A percentile compares a stretch with the other conserved stretches of the same genome.
Conservation (phyloP, 768 basidiomycete genomes). For the Panaeolus cyanescens region DNA sequence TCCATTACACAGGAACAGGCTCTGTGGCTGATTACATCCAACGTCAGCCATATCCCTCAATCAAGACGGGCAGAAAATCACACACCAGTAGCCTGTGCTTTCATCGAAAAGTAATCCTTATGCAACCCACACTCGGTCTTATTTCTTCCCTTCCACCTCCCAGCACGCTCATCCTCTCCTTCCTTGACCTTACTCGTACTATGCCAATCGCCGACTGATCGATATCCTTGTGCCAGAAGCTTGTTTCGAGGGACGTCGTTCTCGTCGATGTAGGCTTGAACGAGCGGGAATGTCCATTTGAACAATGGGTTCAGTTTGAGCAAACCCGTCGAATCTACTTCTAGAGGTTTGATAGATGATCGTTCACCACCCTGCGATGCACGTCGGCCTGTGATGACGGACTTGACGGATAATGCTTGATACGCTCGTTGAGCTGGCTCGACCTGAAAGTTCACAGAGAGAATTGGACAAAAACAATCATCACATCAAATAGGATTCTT, state of each 20-base stretch:
- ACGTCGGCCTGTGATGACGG: constrained; percentile 94
- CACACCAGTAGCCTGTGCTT: constrained; percentile 45
- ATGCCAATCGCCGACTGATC: constrained; percentile 97
- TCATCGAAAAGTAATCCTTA: constrained; percentile 85
- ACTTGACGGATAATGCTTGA: constrained; percentile 69
- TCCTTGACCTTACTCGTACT: constrained; percentile 75
- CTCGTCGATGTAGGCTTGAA: constrained; percentile 81
- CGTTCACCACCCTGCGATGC: constrained; percentile 94
- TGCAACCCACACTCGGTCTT: constrained; percentile 98
- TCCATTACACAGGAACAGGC: not conserved
- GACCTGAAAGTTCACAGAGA: constrained; percentile 50
- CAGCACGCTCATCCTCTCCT: constrained; percentile 84
- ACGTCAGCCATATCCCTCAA: not conserved
- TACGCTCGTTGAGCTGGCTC: constrained; percentile 94
- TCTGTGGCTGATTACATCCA: not conserved
- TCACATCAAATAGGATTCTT: constrained; percentile 11
- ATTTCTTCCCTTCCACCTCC: constrained; percentile 86
- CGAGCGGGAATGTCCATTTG: constrained; percentile 81
- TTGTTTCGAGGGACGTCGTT: constrained; percentile 88
- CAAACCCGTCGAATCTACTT: constrained; percentile 87
- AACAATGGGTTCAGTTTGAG: constrained; percentile 95
- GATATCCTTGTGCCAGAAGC: constrained; percentile 89
- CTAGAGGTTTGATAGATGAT: constrained; percentile 78
- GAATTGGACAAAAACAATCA: not conserved
- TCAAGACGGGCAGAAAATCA: not conserved